Base-by-base conservation (phyloP, 106 monocot genomes). In the Posidonia australis region DNA sequence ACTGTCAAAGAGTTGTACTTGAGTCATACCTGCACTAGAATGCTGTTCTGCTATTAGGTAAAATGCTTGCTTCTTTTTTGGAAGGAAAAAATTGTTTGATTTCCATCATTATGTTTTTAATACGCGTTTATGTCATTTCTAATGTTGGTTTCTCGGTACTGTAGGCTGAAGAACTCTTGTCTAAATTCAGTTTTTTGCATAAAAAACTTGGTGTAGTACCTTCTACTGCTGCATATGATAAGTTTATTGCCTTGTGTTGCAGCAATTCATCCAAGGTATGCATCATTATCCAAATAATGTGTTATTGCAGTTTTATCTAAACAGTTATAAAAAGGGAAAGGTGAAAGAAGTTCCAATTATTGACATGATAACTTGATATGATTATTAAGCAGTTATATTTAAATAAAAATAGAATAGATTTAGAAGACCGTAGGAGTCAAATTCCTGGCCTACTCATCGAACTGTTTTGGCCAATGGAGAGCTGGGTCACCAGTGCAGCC, bases 191-290 rank as follows among this genome's bases (percentile, higher is more conserved):
- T 51, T 74, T 30, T 17, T 77, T 88, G 76, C 92, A 92, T 67
- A 62, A 82, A 58, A 73, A 77, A 81, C 64, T 77, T 75, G 77
- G 44, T 46, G 51, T 85, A 24, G n/a, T 52, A 28, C 80, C 74
- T 0, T 76, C 72, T 20, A 25, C 59, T 71, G 63, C 26, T 70
- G 76, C 82, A 55, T 88, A 80, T 72, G 69, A 77, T 21, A 85
- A 78, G 76, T 76, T 92, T 20, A 81, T 85, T 12, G 48, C 71
- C n/a, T 62, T 78, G 32, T 85, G 78, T 68, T 92, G 88, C 69
- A 36, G 36, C 7, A 69, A 77, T 46, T 70, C 46, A 21, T 82
- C 59, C 29, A 68, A 85, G 89, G 89, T 89, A 77, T 77, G 70
- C 46, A 44, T 49, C 17, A 3, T 56, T 27, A 56, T 56, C 56